A percentile compares a stretch with the other conserved stretches of the same genome.
These are phyloP conservation scores for Brettanomyces custersianus DNA, from an alignment of 805 yeast genomes.

Conservation along the genomic window DNA sequence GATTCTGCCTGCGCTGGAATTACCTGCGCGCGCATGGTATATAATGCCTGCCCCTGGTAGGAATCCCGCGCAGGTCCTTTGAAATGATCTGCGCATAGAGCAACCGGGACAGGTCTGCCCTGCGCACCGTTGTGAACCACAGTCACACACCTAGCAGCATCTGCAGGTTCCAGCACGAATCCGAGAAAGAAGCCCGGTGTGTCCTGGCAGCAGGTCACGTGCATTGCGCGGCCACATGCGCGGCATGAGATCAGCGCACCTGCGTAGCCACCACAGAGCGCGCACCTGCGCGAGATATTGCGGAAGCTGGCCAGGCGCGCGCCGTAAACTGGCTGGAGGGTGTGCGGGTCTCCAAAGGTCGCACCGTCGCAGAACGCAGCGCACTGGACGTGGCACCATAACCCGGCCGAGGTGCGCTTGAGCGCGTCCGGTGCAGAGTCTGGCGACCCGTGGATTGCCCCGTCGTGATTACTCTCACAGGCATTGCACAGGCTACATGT, in stretches of 20 bases:
- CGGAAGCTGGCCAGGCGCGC: slow-evolving; percentile 22
- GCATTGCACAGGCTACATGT: slow-evolving; percentile 60
- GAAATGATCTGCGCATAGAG: slow-evolving; percentile 35
- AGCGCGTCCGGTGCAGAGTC: slow-evolving; percentile 50
- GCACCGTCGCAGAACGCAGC: slow-evolving; percentile 45
- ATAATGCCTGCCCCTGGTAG: not conserved
- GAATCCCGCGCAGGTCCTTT: not conserved
- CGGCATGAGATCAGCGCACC: slow-evolving; percentile 46
- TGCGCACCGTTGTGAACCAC: too few relatives aligned
- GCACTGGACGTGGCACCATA: slow-evolving; percentile 76
- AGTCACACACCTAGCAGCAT: too few relatives aligned
- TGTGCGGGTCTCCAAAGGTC: slow-evolving; percentile 30
- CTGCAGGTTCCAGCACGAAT: too few relatives aligned
- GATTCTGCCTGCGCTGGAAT: slow-evolving; percentile 3
- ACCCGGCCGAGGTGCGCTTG: slow-evolving; percentile 56
- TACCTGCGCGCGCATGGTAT: slow-evolving; percentile 9
- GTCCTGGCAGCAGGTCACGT: slow-evolving; percentile 54
- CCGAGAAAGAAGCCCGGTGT: slow-evolving; percentile 40
- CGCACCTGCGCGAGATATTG: slow-evolving; percentile 30
- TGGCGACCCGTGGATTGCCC: slow-evolving; percentile 32
- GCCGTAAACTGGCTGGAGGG: slow-evolving; percentile 41
- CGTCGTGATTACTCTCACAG: slow-evolving; percentile 39
- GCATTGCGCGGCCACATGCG: slow-evolving; percentile 32
- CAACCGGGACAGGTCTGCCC: slow-evolving; percentile 35
- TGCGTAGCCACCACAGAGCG: slow-evolving; percentile 34